These are phyloP conservation scores for Fusarium sp. DNA, from an alignment of 2,329 filamentous ascomycete genomes.

Conservation along the genomic window DNA sequence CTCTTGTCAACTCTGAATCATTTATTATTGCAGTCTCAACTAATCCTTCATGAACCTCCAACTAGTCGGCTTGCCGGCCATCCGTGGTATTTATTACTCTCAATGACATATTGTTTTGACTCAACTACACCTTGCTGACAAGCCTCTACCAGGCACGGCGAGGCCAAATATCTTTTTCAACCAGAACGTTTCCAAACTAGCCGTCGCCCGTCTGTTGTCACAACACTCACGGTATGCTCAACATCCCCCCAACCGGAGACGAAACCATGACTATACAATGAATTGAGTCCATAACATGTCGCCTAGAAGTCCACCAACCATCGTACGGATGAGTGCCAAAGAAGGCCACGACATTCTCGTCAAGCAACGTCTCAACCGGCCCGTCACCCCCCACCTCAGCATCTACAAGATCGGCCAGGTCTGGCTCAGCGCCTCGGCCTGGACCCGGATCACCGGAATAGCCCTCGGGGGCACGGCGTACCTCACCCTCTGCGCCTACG, in stretches of 20 bases:
- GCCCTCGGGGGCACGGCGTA: conserved; percentile 17
- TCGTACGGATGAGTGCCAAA: background rate
- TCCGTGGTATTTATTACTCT: background rate
- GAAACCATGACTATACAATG: background rate
- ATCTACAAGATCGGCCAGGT: conserved; percentile 21
- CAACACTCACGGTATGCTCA: conserved; percentile 7
- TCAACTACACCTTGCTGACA: background rate
- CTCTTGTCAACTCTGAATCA: background rate
- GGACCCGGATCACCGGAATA: conserved; percentile 24
- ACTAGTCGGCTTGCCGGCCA: background rate
- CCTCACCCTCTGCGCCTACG: conserved; percentile 2
- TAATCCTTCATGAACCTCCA: background rate
- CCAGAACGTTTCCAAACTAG: background rate
- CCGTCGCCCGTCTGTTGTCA: conserved; percentile 1
- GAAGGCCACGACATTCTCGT: conserved; percentile 12
- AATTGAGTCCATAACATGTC: background rate
- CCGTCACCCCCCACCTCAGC: conserved; percentile 15
- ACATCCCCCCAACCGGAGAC: background rate
- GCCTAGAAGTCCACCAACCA: background rate
- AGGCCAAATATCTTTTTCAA: background rate
- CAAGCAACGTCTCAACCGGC: conserved; percentile 20
- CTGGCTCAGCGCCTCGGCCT: conserved; percentile 29
- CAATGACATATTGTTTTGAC: background rate
- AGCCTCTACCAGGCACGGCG: background rate
- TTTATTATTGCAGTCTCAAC: background rate